Base-by-base conservation (phyloP, 768 basidiomycete genomes). In the Boletus rubescentipes region DNA sequence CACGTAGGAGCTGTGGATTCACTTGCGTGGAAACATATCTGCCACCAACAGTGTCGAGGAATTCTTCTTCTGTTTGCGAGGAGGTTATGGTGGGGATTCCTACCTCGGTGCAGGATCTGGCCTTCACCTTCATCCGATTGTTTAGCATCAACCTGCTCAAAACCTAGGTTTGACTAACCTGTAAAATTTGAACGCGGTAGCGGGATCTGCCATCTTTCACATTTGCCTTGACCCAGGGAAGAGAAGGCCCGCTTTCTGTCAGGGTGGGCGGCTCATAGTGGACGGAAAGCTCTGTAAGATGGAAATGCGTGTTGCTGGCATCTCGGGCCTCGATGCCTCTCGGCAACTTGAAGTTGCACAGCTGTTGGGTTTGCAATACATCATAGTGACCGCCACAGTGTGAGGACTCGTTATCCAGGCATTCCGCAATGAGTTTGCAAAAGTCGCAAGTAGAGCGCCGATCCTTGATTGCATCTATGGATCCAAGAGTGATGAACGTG, bases 341-440 rank as follows among this genome's bases (percentile, higher is more conserved):
- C 2, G 57, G 61, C n/a, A 55, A 46, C 32, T 10, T 21, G 44
- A 62, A 62, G 3, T 6, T 43, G 47, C 61, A 49, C 46, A 34
- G 55, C 37, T 46, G n/a, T n/a, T n/a, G n/a, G n/a, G n/a, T n/a
- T 4, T 8, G 31, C 31, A 16, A 55, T 37, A 21, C 21, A 16
- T 5, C 57, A 63, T 39, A n/a, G n/a, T n/a, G n/a, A n/a, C 36
- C 15, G 9, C 61, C 61, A 26, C 20, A 2, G 9, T 36, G 35
- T 16, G 51, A 16, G 4, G 56, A 52, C 26, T 62, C 61, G 4
- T 54, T 26, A 16, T 59, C 50, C 43, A 61, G 21, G 14, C 46
- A 1, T 30, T 58, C 60, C 2, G 61, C 40, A 26, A 62, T n/a
- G 15, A 62, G 48, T 15, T 11, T 37, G 46, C 60, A 61, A 37